These are phyloP conservation scores for Mycena capillaripes DNA, from an alignment of 768 basidiomycete species.

Conservation along the genomic window DNA sequence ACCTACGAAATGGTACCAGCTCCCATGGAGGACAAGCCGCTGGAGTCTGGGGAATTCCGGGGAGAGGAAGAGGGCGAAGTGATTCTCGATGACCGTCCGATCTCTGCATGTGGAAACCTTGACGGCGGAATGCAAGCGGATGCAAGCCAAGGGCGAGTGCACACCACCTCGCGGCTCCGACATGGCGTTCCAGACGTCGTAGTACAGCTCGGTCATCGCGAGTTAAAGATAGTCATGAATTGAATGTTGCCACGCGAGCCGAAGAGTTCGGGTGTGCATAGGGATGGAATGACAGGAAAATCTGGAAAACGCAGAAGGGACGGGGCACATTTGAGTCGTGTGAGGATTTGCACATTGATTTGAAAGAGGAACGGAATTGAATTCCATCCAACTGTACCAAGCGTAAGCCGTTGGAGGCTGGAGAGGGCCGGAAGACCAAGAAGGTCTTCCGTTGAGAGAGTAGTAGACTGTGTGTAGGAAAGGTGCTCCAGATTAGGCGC, in stretches of 20 bases:
- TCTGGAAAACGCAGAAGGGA: background rate
- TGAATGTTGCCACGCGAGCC: conserved; percentile 14
- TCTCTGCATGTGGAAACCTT: conserved; percentile 2
- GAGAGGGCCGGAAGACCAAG: background rate
- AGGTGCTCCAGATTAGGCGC: conserved; percentile 16
- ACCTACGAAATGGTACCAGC: conserved; percentile 4
- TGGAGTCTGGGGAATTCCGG: background rate
- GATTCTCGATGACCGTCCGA: background rate
- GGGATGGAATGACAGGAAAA: conserved; percentile 1
- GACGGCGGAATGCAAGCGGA: conserved; percentile 20
- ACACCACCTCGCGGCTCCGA: no score
- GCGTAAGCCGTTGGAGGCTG: background rate
- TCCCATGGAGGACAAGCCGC: conserved; percentile 13
- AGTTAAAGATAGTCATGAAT: conserved; percentile 7
- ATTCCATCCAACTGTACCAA: background rate
- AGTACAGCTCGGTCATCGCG: conserved; percentile 17
- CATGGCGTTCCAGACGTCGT: conserved; percentile 17
- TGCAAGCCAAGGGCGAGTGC: background rate
- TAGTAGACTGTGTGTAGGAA: background rate
- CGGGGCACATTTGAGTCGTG: conserved; percentile 19
- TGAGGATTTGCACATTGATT: background rate
- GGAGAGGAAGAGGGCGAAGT: conserved; percentile 4
- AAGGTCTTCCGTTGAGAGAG: background rate
- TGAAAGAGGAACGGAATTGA: background rate
- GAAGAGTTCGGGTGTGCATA: conserved; percentile 7